Percentiles rank a stretch among this genome's conserved stretches.
phyloP scores from a whole-genome alignment of 129 eudicot genomes.

The Flaveria bidentis region DNA sequence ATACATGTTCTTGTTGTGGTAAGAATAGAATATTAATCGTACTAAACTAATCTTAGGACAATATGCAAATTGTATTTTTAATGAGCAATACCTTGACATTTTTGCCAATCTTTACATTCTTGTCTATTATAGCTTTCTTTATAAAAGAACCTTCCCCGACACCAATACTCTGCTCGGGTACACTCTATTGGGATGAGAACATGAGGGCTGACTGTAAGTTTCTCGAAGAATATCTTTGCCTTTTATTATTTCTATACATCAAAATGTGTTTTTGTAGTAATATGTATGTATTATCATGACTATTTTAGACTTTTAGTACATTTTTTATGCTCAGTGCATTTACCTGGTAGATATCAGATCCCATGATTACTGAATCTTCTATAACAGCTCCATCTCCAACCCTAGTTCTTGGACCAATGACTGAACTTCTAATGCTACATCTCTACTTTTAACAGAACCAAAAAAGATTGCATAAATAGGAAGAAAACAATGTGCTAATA shows the following conservation, averaged over 20 bases:
- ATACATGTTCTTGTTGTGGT: not conserved
- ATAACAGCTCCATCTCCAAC: conserved; percentile 71
- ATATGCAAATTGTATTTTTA: not conserved
- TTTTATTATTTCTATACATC: not conserved
- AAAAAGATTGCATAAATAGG: conserved; percentile 17
- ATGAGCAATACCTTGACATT: conserved; percentile 66
- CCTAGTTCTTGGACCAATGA: conserved; percentile 75
- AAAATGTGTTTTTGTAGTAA: not conserved
- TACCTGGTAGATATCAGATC: conserved; percentile 88
- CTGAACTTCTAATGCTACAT: conserved; percentile 74
- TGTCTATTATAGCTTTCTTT: conserved; percentile 83
- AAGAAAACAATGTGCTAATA: not conserved
- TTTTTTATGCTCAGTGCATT: not conserved
- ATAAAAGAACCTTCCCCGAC: conserved; percentile 76
- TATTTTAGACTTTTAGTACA: not conserved
- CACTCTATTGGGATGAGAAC: conserved; percentile 30
- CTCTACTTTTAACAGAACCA: conserved; percentile 48
- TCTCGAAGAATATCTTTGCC: not conserved
- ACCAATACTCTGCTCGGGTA: conserved; percentile 53
- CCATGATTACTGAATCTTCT: conserved; percentile 90
- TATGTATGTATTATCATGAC: not conserved
- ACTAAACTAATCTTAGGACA: not conserved
- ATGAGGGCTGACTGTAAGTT: not conserved
- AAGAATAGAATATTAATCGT: conserved; percentile 7
- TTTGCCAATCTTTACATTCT: conserved; percentile 89